Base-by-base conservation (phyloP, 768 basidiomycete genomes). In the Mycena kentingensis region DNA sequence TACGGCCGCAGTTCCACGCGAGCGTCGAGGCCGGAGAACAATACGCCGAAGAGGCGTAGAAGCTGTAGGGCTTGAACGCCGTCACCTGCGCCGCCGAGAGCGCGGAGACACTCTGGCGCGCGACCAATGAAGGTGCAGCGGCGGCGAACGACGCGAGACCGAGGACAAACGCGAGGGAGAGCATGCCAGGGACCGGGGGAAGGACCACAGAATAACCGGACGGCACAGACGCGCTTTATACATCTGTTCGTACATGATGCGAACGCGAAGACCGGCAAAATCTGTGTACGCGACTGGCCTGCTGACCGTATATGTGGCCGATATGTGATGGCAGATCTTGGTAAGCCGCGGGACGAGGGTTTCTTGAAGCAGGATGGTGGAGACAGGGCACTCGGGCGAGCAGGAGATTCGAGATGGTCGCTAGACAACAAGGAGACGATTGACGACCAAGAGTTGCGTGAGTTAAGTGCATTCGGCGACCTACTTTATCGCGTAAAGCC, bases 1-100 rank as follows among this genome's bases (percentile, higher is more conserved):
- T 34, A 72, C 76, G 55, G 66, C 84, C 84, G 64, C 83, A 85
- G 26, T 73, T 62, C 81, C 83, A 84, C 19, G 70, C 68, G 35
- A 75, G 56, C 22, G 76, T 79, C 34, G 66, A 47, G 3, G 72
- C 46, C 5, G 80, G 67, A 15, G 64, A 46, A 50, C 84, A 85
- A 57, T 80, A 79, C 1, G 70, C 82, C 10, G 80, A 63, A 29
- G 76, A 75, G 1, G 83, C 80, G 57, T 77, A 83, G 49, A 65
- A 68, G 0, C 79, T 75, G 67, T 76, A 84, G 1, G 82, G 73
- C 31, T 60, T 74, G 63, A 73, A 84, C 12, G 59, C 29, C 6
- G 69, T 57, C 6, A 83, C 73, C 57, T 81, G 70, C 0, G 75
- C 22, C 5, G 69, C 57, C 25, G 72, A 65, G 44, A 81, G 63